A percentile compares a stretch with the other conserved stretches of the same genome.
Conservation (phyloP, 2,329 filamentous ascomycete species). For the Apiospora pterosperma region DNA sequence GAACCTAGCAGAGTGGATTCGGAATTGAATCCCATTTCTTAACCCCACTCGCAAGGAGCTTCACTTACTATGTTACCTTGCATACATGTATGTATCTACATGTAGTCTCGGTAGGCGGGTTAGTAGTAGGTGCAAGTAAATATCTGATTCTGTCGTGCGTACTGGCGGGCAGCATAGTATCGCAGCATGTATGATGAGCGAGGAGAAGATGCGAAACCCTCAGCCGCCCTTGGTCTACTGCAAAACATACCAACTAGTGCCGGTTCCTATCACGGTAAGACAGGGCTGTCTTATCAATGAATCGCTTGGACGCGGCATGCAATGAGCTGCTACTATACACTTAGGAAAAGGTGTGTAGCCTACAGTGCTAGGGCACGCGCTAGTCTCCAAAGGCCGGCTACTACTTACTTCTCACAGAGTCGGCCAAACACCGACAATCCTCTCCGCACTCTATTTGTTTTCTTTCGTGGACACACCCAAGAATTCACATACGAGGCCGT, state of each 20-base stretch:
- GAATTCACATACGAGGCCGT: background rate
- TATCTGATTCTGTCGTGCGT: background rate
- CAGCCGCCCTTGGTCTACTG: too few species aligned
- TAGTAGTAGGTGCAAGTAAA: background rate
- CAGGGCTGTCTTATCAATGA: slow-evolving; percentile 1
- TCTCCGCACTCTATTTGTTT: background rate
- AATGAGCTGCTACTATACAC: background rate
- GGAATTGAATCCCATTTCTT: background rate
- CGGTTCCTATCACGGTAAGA: background rate
- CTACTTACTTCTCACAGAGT: too few species aligned
- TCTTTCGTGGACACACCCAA: background rate
- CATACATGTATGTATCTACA: too few species aligned
- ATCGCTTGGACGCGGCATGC: background rate
- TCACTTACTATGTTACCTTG: background rate
- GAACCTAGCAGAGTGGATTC: background rate
- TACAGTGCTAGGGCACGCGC: background rate
- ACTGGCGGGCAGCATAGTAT: background rate
- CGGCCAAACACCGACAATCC: background rate
- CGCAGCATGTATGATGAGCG: background rate
- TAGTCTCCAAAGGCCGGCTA: background rate
- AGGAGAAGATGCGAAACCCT: too few species aligned
- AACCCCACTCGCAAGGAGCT: background rate
- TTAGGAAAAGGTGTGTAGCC: background rate
- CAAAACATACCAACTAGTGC: background rate
- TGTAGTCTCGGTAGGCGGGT: too few species aligned